Evolutionary conservation across 2,329 filamentous ascomycete species (phyloP), one percentile per base, ranked within the genome.

Genomic region (Colletotrichum tamarilloi): DNA sequence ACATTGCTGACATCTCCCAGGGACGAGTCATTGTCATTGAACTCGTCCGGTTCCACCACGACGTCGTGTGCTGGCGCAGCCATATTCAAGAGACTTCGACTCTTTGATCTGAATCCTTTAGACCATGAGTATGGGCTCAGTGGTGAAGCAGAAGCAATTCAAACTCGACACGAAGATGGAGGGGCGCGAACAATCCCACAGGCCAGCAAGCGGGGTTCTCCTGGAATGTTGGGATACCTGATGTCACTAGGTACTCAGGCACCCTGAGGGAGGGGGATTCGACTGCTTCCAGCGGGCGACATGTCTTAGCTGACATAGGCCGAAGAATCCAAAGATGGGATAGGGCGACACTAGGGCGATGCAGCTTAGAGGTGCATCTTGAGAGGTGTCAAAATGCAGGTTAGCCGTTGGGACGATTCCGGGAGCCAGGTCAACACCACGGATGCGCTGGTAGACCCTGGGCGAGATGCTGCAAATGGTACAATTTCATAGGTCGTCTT

Each of bases 21-120:
- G 6, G 73, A 67, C 1, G 73, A 75, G 26, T 75, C 73, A 1
- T 68, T 74, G n/a, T 75, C 73, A 35, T 71, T 52, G 49, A 71
- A 74, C 0, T 55, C 66, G 19, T 75, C 73, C 8, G 73, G 71
- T 35, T 75, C 73, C 2, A 75, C 70, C 8, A 63, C 55, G 24
- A 62, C 67, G 11, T 56, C n/a, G 24, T 46, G 35, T 42, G 8
- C 30, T 32, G 52, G 53, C 6, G 53, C 3, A 58, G 52, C 26
- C 63, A 66, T 66, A 28, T 49, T 30, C 5, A 42, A 24, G 4
- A n/a, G 12, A n/a, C 22, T 63, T 26, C 26, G 14, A 22, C 7
- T 32, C 46, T 19, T 7, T 53, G 28, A 14, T 63, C n/a, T 53
- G 28, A 5, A 28, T 53, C 5, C 5, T 9, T 8, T 30, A 8